Conservation (phyloP, 331 rosid genomes). For the Spiraea crenata region DNA sequence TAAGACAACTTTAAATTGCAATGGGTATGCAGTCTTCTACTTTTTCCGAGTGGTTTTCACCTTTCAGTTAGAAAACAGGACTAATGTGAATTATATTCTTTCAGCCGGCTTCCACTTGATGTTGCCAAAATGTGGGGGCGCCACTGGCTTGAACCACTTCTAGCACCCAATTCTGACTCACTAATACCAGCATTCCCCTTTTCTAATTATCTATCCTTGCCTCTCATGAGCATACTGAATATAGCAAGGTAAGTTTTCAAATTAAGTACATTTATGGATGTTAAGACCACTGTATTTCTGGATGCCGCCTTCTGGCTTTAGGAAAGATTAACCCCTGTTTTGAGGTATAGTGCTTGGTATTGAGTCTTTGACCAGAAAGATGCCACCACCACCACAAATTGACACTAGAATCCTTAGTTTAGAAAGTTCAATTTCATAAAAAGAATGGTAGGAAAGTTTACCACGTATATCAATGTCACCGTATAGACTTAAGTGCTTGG, state of each 20-base stretch:
- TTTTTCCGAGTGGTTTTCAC: neutral
- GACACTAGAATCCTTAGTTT: neutral
- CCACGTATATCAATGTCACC: neutral
- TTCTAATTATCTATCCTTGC: constrained; percentile 78
- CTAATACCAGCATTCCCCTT: constrained; percentile 55
- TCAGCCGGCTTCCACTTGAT: constrained; percentile 96
- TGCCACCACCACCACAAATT: neutral
- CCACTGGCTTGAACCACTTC: constrained; percentile 88
- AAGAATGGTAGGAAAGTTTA: neutral
- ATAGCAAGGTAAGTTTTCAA: constrained; percentile 74
- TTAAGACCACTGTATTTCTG: neutral
- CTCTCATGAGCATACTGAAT: constrained; percentile 87
- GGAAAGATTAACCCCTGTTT: neutral
- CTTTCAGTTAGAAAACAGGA: constrained; percentile 13
- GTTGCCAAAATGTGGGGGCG: constrained; percentile 98
- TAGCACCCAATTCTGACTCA: constrained; percentile 70
- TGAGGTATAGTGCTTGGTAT: neutral
- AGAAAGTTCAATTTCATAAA: no score
- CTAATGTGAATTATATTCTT: constrained; percentile 16
- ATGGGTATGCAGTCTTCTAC: constrained; percentile 53
- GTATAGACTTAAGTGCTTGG: constrained; percentile 3
- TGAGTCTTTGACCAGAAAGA: neutral
- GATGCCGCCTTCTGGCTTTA: neutral
- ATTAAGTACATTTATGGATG: neutral
- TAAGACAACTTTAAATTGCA: constrained; percentile 80